A percentile compares a stretch with the other conserved stretches of the same genome.
phyloP scores from a whole-genome alignment of 495 filamentous ascomycete genomes.

The Lasiosphaeria hispida region DNA sequence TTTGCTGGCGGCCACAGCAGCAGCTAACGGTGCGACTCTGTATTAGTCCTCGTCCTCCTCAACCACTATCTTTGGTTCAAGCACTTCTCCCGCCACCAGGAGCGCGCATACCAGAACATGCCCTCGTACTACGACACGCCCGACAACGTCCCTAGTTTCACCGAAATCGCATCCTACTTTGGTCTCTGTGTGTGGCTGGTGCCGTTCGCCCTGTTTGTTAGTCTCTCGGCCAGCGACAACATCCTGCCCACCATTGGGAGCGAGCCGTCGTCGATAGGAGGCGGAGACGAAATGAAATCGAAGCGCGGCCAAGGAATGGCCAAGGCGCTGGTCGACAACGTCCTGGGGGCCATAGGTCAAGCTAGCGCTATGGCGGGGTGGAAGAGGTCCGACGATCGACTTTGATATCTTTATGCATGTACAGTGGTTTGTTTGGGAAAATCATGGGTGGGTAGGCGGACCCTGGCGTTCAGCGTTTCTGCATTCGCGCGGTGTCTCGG shows the following conservation, averaged over 20 bases:
- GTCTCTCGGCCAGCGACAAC: constrained; percentile 88
- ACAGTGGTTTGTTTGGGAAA: too few species aligned
- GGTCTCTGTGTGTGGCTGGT: constrained; percentile 96
- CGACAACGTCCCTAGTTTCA: constrained; percentile 74
- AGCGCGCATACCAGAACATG: constrained; percentile 43
- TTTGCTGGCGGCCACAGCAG: neutral
- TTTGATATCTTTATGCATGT: constrained; percentile 11
- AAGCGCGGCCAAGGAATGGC: constrained; percentile 77
- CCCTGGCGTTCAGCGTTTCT: too few species aligned
- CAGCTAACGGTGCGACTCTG: neutral
- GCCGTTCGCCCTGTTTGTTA: constrained; percentile 93
- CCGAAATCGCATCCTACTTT: constrained; percentile 94
- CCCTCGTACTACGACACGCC: constrained; percentile 56
- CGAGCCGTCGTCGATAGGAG: constrained; percentile 38
- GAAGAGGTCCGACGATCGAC: constrained; percentile 45
- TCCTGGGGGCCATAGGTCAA: constrained; percentile 70
- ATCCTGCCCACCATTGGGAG: constrained; percentile 80
- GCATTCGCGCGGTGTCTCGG: too few species aligned
- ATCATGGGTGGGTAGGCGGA: too few species aligned
- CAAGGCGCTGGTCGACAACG: constrained; percentile 79
- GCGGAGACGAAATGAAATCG: constrained; percentile 46
- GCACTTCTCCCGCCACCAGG: constrained; percentile 72
- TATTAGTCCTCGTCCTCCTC: constrained; percentile 69
- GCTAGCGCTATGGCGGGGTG: constrained; percentile 69
- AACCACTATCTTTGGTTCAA: constrained; percentile 98